Evolutionary conservation across 2,329 filamentous ascomycete genomes (phyloP), one percentile per base, ranked within the genome.

Genomic region (Amesomyces nigricolor): DNA sequence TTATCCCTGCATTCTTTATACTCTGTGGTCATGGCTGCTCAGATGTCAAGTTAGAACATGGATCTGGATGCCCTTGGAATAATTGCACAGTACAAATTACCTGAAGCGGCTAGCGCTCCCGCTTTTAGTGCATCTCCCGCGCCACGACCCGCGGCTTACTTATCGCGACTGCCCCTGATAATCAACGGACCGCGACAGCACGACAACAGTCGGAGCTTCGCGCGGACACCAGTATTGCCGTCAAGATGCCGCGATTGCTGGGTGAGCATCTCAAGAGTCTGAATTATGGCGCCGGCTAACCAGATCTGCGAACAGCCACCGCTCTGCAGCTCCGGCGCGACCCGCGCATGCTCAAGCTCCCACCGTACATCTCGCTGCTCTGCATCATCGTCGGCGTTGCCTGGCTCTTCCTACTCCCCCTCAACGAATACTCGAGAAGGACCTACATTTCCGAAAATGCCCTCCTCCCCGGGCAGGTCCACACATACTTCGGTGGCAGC

Each of bases 371-470:
- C 35, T 96, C 92, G 35, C 79, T 90, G 50, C 75, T 95, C 40
- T 95, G 88, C 72, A 84, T 97, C 64, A 65, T 92, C 47, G 81
- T 96, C 65, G 94, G 94, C 51, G 81, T 96, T 54, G 81, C 83
- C 63, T 99, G 92, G 89, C 83, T 99, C 13, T 82, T 96, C 19
- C 78, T 97, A 32, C 82, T 99, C 1, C 94, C 94, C 2, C 79
- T 97, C 51, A 82, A 97, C 71, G 82, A 91, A 62, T 96, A 97
- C 75, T 96, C 91, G 49, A 85, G 94, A 62, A 80, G 82, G 58
- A 99, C 92, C 1, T 99, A 99, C 71, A 94, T 99, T 56, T 97
- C 92, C 43, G 94, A 99, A 71, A 99, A 99, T 70, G 94, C 94
- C 10, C 83, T 99, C 35, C 77, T 99, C 13, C 94, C 94, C 0